phyloP scores from a whole-genome alignment of 495 filamentous ascomycete genomes.

The Diplogelasinospora grovesii region DNA sequence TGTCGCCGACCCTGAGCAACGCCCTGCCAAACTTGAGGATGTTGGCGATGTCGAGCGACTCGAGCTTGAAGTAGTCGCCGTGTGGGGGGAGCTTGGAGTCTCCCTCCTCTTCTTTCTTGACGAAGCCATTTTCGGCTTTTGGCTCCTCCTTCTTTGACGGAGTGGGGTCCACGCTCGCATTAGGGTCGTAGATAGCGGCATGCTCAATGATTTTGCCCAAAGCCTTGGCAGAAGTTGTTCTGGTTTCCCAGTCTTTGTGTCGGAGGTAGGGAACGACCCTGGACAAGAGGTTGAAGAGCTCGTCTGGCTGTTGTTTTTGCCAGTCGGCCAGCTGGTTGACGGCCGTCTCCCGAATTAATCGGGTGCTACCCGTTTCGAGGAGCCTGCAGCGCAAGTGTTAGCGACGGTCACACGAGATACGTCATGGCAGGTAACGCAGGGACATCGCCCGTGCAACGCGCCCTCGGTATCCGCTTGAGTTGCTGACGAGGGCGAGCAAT shows the following conservation, averaged over 20 bases:
- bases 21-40: constrained; percentile 77
- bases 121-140: constrained; percentile 22
- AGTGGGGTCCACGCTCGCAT: constrained; percentile 43
- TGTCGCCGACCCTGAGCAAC: constrained; percentile 73
- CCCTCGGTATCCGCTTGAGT: too few species aligned
- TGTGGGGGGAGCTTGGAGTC: constrained; percentile 24
- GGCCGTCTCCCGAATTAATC: constrained; percentile 89
- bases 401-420: neutral
- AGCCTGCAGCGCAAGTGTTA: constrained; percentile 51
- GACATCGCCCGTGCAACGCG: constrained; percentile 3
- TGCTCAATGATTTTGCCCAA: constrained; percentile 89
- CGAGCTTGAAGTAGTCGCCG: constrained; percentile 62
- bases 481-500: neutral
- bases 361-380: constrained; percentile 92
- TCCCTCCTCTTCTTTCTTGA: constrained; percentile 49
- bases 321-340: constrained; percentile 95
- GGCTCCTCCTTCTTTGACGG: constrained; percentile 46
- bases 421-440: constrained; percentile 2
- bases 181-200: constrained; percentile 82
- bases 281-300: constrained; percentile 95
- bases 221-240: constrained; percentile 83
- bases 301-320: constrained; percentile 94
- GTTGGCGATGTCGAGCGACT: constrained; percentile 66
- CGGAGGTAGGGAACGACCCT: constrained; percentile 86
- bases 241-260: constrained; percentile 92